These are phyloP conservation scores for Solanum lignicaule DNA, from an alignment of 257 asterid species.

Conservation along the genomic window DNA sequence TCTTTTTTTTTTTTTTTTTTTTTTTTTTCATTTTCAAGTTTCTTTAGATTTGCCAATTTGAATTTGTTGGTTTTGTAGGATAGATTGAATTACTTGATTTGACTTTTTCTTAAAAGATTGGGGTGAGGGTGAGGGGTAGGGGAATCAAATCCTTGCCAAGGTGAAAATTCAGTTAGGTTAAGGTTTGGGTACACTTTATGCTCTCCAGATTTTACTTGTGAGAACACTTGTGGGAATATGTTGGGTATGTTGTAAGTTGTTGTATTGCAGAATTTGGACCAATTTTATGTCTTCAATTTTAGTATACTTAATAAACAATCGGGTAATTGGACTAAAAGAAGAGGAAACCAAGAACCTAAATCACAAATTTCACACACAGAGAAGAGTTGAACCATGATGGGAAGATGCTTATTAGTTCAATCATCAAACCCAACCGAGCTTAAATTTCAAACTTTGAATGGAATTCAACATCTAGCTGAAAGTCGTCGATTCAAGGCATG, in stretches of 20 bases:
- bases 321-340: not conserved
- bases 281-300: too few relatives aligned
- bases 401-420: not conserved
- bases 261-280: not conserved
- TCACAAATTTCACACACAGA: not conserved
- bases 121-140: not conserved
- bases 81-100: not conserved
- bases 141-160: not conserved
- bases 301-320: not conserved
- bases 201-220: not conserved
- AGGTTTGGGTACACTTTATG: not conserved
- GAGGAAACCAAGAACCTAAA: not conserved
- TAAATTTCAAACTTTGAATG: not conserved
- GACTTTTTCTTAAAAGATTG: not conserved
- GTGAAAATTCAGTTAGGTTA: not conserved
- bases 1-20: too few relatives aligned
- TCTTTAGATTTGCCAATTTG: not conserved
- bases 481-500: constrained; percentile 44
- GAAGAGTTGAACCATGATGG: not conserved
- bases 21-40: too few relatives aligned
- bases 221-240: not conserved
- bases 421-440: not conserved
- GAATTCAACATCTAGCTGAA: not conserved
- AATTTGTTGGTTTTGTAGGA: not conserved
- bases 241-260: not conserved